Conservation (phyloP, 2,329 filamentous ascomycete genomes). For the Ophiostoma ips region DNA sequence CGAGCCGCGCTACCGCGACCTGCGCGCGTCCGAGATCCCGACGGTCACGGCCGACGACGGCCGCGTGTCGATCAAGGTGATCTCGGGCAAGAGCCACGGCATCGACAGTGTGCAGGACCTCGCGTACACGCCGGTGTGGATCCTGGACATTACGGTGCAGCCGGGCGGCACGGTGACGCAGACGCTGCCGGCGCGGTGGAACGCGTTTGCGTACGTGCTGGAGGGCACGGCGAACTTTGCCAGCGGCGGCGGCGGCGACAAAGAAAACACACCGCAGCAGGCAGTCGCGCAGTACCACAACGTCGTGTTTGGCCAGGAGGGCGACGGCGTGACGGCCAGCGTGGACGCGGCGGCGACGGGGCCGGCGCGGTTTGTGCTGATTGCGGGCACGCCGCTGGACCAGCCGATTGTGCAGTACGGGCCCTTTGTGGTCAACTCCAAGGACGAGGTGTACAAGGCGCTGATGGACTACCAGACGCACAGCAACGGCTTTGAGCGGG, state of each 20-base stretch:
- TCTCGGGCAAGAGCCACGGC: constrained; percentile 71
- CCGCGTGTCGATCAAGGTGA: constrained; percentile 74
- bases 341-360: constrained; percentile 52
- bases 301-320: constrained; percentile 70
- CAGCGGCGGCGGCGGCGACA: constrained; percentile 27
- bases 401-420: constrained; percentile 75
- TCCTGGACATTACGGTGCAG: constrained; percentile 67
- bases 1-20: constrained; percentile 84
- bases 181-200: constrained; percentile 67
- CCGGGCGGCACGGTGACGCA: constrained; percentile 70
- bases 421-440: constrained; percentile 63
- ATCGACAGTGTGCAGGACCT: constrained; percentile 80
- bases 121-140: constrained; percentile 91
- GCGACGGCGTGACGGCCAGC: constrained; percentile 59
- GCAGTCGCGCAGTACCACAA: constrained; percentile 65
- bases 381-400: constrained; percentile 67
- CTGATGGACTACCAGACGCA: constrained; percentile 60
- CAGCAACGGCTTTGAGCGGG: constrained; percentile 68
- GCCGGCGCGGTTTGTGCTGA: constrained; percentile 48
- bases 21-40: constrained; percentile 69
- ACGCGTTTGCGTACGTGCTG: constrained; percentile 79
- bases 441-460: constrained; percentile 63
- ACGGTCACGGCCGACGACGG: constrained; percentile 54
- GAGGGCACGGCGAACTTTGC: constrained; percentile 55
- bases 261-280: constrained; percentile 11